phyloP scores from a whole-genome alignment of 1,284 basidiomycete genomes.

The Apiotrichum laibachii region DNA sequence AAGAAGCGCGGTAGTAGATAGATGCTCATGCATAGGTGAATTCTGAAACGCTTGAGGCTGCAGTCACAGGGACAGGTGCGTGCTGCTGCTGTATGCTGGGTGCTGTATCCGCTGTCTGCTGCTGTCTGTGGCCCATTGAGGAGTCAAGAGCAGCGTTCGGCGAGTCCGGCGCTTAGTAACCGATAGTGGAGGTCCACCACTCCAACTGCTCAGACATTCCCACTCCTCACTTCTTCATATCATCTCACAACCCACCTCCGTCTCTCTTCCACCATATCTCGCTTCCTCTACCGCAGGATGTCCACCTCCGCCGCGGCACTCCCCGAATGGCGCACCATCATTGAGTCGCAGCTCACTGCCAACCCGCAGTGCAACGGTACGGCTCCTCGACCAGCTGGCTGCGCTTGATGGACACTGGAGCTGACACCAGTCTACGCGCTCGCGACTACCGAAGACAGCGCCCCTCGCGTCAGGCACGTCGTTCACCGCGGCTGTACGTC shows the following conservation, averaged over 20 bases:
- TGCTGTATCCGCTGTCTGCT: too few relatives aligned
- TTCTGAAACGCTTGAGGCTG: too few relatives aligned
- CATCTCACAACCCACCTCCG: neutral
- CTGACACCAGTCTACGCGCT: constrained; percentile 37
- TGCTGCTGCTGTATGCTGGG: too few relatives aligned
- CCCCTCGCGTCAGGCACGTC: constrained; percentile 43
- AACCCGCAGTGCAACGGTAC: constrained; percentile 33
- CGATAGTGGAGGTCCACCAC: too few relatives aligned
- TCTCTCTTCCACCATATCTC: neutral
- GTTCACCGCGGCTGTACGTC: constrained; percentile 41
- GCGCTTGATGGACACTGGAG: neutral
- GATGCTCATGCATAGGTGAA: too few relatives aligned
- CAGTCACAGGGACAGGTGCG: too few relatives aligned
- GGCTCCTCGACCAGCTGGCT: constrained; percentile 2
- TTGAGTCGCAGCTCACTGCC: constrained; percentile 38
- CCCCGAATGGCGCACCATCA: constrained; percentile 36
- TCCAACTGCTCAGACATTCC: too few relatives aligned
- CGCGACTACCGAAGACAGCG: constrained; percentile 32
- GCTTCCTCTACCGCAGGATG: neutral
- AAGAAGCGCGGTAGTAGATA: neutral
- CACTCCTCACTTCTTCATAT: too few relatives aligned
- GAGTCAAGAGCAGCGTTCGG: too few relatives aligned
- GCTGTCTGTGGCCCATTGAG: too few relatives aligned
- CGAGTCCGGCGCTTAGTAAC: too few relatives aligned
- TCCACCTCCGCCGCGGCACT: neutral